phyloP scores from a whole-genome alignment of 2,329 filamentous ascomycete species.

The Tricladium varicosporioides region DNA sequence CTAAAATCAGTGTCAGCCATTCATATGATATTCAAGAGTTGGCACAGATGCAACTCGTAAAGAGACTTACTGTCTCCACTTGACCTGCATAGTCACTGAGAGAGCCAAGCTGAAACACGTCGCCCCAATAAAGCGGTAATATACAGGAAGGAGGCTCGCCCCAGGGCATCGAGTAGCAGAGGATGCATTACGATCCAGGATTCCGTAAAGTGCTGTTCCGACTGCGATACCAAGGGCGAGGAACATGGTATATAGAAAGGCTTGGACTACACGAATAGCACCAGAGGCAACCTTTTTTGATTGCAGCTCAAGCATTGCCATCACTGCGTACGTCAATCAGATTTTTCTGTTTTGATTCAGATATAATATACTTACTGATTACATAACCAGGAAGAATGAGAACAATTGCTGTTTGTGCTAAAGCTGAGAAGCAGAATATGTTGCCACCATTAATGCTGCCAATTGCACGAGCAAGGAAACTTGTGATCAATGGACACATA shows the following conservation, averaged over 20 bases:
- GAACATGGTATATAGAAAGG: constrained; percentile 57
- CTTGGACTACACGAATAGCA: constrained; percentile 57
- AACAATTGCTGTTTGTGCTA: constrained; percentile 64
- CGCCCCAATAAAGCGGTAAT: no score
- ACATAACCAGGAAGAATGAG: constrained; percentile 65
- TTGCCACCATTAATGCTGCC: constrained; percentile 50
- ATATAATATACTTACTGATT: no score
- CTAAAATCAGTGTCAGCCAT: no score
- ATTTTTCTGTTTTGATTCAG: no score
- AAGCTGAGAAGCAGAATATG: constrained; percentile 65
- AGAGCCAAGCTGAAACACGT: no score
- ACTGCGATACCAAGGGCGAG: constrained; percentile 57
- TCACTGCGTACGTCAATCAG: no score
- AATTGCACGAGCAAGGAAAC: constrained; percentile 61
- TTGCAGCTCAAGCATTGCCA: constrained; percentile 46
- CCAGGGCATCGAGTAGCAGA: constrained; percentile 45
- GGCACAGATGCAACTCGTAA: no score
- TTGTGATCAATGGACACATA: constrained; percentile 57
- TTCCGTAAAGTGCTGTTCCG: constrained; percentile 53
- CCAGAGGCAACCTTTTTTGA: constrained; percentile 54
- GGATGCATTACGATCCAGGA: constrained; percentile 47
- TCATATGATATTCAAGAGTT: no score
- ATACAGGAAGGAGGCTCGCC: no score
- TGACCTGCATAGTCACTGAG: constrained; percentile 49
- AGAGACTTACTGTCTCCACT: constrained; percentile 42